phyloP scores from a whole-genome alignment of 2,329 filamentous ascomycete genomes.

The Xylariaceae sp. region DNA sequence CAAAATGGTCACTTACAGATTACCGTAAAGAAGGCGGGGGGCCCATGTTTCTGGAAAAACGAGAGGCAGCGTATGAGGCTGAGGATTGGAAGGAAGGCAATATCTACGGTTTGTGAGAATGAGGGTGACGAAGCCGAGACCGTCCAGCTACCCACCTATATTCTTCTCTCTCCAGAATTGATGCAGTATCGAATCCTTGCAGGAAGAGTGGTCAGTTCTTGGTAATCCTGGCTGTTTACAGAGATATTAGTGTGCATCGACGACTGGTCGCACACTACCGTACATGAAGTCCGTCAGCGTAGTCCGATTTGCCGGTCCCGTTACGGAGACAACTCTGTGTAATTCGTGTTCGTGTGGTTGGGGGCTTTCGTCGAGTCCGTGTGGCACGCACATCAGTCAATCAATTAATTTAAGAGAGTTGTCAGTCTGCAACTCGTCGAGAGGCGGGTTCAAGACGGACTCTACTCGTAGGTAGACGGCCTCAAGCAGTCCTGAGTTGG shows the following conservation, averaged over 20 bases:
- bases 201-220: slow-evolving; percentile 10
- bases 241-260: slow-evolving; percentile 17
- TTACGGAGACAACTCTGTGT: slow-evolving; percentile 6
- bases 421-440: background rate
- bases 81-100: slow-evolving; percentile 10
- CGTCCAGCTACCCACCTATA: slow-evolving; percentile 7
- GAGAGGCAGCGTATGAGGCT: slow-evolving; percentile 16
- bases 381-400: background rate
- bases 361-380: too few relatives aligned
- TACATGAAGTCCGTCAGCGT: slow-evolving; percentile 15
- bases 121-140: slow-evolving; percentile 7
- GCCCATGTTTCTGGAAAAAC: slow-evolving; percentile 1
- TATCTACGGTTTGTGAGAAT: slow-evolving; percentile 1
- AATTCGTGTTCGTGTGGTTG: too few relatives aligned
- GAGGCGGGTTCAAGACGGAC: background rate
- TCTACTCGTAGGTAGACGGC: background rate
- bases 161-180: slow-evolving; percentile 10
- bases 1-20: background rate
- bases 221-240: background rate
- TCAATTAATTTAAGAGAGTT: background rate
- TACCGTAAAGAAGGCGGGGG: slow-evolving; percentile 10
- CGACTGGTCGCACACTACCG: slow-evolving; percentile 13
- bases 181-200: slow-evolving; percentile 26
- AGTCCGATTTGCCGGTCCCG: slow-evolving; percentile 15
- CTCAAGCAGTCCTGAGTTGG: too few relatives aligned